phyloP scores from a whole-genome alignment of 2,329 filamentous ascomycete species.

The Myriosclerotinia duriaeana region DNA sequence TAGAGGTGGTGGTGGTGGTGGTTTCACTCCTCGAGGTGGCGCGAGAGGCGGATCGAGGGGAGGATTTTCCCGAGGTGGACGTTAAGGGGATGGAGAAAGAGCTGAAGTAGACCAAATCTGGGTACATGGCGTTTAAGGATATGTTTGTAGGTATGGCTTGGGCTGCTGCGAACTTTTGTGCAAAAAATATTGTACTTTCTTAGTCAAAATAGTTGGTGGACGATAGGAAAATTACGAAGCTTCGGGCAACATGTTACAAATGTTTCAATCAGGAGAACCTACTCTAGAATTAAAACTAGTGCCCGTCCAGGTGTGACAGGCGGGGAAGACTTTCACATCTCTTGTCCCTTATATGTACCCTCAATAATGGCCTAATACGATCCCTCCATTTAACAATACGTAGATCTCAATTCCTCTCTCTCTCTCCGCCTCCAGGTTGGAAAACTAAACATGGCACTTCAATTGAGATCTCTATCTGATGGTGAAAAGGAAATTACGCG shows the following conservation, averaged over 20 bases:
- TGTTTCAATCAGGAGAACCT: background rate
- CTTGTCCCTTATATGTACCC: background rate
- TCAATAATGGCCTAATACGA: background rate
- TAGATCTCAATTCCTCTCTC: background rate
- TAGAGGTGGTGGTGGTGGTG: constrained; percentile 40
- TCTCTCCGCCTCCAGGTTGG: background rate
- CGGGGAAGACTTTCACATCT: background rate
- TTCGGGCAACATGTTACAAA: constrained; percentile 18
- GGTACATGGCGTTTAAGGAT: constrained; percentile 25
- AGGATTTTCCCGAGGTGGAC: constrained; percentile 38
- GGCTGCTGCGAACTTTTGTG: constrained; percentile 24
- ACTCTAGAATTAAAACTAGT: constrained; percentile 2
- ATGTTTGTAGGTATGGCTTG: constrained; percentile 22
- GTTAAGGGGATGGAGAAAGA: constrained; percentile 16
- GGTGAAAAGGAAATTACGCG: background rate
- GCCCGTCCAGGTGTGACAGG: background rate
- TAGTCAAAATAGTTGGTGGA: constrained; percentile 16
- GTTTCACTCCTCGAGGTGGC: constrained; percentile 38
- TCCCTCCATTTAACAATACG: background rate
- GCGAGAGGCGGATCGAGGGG: constrained; percentile 37
- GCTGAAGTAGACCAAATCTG: constrained; percentile 17
- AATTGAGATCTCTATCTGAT: background rate
- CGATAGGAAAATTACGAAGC: constrained; percentile 10
- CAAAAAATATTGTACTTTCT: constrained; percentile 21
- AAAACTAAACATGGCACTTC: background rate